Evolutionary conservation across 371 early-diverging fungal genomes (phyloP), one percentile per base, ranked within the genome.

Genomic region (Mortierella sp.): DNA sequence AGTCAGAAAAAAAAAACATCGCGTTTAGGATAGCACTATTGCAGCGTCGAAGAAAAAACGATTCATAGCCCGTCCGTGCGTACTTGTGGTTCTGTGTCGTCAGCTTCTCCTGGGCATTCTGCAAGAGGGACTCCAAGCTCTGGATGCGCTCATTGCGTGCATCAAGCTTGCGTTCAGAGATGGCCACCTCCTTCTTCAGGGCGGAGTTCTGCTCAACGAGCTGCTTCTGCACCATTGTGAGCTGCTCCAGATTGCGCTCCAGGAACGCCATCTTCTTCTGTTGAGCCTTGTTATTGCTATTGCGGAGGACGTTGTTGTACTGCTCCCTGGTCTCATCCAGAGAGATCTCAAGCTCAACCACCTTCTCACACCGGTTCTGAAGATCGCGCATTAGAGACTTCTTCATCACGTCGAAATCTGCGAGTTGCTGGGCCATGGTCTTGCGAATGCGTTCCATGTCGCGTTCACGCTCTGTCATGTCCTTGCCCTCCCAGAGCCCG

Each of bases 391-490:
- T 95, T 64, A 98, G 82, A 23, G 93, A 92, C 86, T 96, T 94
- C 86, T 96, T 96, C 95, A 96, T 96, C 56, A 92, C 89, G 60
- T 97, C 97, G 84, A 96, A 97, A 62, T 98, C 97, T 19, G 89
- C 84, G 42, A 97, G 85, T 68, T 97, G 95, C 79, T 94, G 91
- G 7, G 92, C 91, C 96, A 97, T 95, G 6, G 88, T 89, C 84
- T 95, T 93, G 47, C 94, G 89, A 86, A 96, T 93, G 56, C 89
- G 83, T 42, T 94, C 94, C 73, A 95, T 82, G 66, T 91, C 95
- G 68, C 87, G 89, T 81, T 92, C 94, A 80, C 87, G 93, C 70
- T 89, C 86, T 21, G 68, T 82, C 79, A 78, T 72, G 17, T 78
- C 73, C 55, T 79, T 81, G 59, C 76, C 71, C 31, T 80, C 80